Evolutionary conservation across 2,329 filamentous ascomycete species (phyloP).

Genomic region (Tolypocladium capitatum): DNA sequence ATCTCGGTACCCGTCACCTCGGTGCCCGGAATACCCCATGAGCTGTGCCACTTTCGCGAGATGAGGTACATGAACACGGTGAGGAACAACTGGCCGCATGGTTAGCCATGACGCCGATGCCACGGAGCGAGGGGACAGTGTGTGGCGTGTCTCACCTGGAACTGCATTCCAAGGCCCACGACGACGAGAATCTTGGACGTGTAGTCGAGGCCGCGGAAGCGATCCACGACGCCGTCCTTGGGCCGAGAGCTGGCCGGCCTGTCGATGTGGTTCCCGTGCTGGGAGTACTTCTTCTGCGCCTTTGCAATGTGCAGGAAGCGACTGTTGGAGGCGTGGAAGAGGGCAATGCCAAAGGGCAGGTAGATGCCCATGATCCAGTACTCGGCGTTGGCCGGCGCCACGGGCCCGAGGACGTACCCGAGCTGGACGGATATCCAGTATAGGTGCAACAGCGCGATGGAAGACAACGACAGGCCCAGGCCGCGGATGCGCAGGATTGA

Average conservation of each 20-base stretch:
- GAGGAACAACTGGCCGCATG: conserved; percentile 33
- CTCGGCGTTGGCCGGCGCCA: conserved; percentile 35
- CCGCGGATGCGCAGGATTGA: conserved; percentile 26
- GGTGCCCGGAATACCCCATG: conserved; percentile 45
- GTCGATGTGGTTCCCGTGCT: background rate
- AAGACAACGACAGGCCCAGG: conserved; percentile 24
- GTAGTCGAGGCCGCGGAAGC: conserved; percentile 23
- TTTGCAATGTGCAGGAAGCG: conserved; percentile 45
- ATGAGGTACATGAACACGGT: conserved; percentile 45
- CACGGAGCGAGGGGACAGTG: background rate
- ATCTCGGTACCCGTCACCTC: conserved; percentile 41
- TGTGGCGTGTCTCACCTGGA: conserved; percentile 31
- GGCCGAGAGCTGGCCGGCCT: conserved; percentile 5
- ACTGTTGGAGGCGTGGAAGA: conserved; percentile 51
- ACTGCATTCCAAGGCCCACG: conserved; percentile 39
- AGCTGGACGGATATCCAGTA: conserved; percentile 27
- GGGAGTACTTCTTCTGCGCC: conserved; percentile 26
- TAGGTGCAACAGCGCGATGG: conserved; percentile 25
- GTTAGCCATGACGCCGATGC: background rate
- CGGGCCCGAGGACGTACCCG: conserved; percentile 20
- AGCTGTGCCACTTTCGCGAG: conserved; percentile 47
- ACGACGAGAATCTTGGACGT: conserved; percentile 31
- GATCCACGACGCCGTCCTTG: conserved; percentile 12
- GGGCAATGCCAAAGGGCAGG: conserved; percentile 48
- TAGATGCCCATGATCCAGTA: conserved; percentile 55